Conservation (phyloP, 768 basidiomycete species). For the Jaapia argillacea region DNA sequence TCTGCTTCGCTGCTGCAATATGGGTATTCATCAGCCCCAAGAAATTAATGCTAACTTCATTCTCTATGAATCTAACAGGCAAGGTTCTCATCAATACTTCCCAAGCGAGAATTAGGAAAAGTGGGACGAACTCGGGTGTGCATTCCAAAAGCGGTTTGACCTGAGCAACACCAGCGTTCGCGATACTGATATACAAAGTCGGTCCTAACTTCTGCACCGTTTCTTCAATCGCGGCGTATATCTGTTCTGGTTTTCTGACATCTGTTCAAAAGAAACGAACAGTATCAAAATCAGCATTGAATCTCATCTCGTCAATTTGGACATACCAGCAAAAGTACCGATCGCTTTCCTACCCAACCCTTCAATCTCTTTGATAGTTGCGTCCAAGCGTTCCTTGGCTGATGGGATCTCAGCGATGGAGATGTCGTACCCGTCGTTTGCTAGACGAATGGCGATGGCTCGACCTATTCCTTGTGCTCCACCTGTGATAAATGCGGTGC, state of each 20-base stretch:
- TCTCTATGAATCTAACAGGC: conserved; percentile 22
- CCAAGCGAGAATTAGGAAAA: too few species aligned
- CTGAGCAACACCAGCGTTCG: conserved; percentile 12
- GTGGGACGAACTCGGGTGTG: conserved; percentile 20
- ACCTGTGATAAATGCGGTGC: conserved; percentile 2
- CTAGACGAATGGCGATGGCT: conserved; percentile 9
- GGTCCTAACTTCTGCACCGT: neutral
- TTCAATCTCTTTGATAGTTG: conserved; percentile 5
- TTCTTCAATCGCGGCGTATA: conserved; percentile 10
- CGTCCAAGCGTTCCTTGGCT: neutral
- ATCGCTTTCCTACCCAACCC: neutral
- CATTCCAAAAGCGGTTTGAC: conserved; percentile 14
- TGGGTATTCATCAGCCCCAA: conserved; percentile 30
- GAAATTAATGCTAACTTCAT: conserved; percentile 25
- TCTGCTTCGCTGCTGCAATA: conserved; percentile 32
- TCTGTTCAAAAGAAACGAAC: too few species aligned
- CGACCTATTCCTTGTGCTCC: conserved; percentile 10
- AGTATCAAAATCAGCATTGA: neutral
- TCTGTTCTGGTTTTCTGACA: too few species aligned
- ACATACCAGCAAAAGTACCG: neutral
- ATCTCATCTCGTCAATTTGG: neutral
- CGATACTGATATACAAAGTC: conserved; percentile 8
- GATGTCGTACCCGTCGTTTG: conserved; percentile 6
- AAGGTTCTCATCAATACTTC: neutral
- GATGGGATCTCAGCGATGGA: neutral